Conservation (phyloP, 2,329 filamentous ascomycete species). For the Colletotrichum filicis region DNA sequence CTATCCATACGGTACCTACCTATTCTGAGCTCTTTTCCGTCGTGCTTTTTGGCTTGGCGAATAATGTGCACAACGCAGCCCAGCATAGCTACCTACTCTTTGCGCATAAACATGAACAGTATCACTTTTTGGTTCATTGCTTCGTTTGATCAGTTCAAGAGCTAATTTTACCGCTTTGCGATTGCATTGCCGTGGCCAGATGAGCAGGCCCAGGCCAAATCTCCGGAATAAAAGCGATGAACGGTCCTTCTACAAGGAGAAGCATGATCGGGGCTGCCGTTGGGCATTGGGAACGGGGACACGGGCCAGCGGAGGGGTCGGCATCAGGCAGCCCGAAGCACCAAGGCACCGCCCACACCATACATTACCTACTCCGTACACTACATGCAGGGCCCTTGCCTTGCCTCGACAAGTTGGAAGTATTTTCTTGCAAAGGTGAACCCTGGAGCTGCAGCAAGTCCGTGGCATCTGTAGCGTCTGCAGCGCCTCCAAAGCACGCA, state of each 20-base stretch:
- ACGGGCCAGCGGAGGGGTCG: constrained; percentile 12
- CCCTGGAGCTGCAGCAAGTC: constrained; percentile 25
- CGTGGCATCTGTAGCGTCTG: constrained; percentile 16
- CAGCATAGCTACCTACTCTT: neutral
- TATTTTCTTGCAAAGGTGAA: constrained; percentile 15
- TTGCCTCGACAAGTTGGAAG: constrained; percentile 12
- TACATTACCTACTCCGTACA: too few species aligned
- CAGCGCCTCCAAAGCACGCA: constrained; percentile 22
- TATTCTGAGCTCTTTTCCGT: neutral
- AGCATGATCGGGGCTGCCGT: constrained; percentile 23
- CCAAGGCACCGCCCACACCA: neutral
- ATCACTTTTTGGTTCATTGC: neutral
- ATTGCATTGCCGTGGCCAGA: constrained; percentile 20
- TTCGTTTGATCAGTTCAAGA: neutral
- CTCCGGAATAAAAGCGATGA: constrained; percentile 31
- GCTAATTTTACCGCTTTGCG: constrained; percentile 8
- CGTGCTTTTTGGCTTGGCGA: neutral
- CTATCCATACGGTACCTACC: too few species aligned
- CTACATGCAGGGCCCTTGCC: constrained; percentile 26
- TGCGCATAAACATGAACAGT: neutral
- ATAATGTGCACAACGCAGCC: neutral
- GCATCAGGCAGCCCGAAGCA: constrained; percentile 24
- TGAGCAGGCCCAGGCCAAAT: constrained; percentile 24
- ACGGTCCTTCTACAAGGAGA: constrained; percentile 20
- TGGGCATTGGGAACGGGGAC: constrained; percentile 23